A percentile compares a stretch with the other conserved stretches of the same genome.
Conservation (phyloP, 2,329 filamentous ascomycete genomes). For the Pestalotiopsis sp. region DNA sequence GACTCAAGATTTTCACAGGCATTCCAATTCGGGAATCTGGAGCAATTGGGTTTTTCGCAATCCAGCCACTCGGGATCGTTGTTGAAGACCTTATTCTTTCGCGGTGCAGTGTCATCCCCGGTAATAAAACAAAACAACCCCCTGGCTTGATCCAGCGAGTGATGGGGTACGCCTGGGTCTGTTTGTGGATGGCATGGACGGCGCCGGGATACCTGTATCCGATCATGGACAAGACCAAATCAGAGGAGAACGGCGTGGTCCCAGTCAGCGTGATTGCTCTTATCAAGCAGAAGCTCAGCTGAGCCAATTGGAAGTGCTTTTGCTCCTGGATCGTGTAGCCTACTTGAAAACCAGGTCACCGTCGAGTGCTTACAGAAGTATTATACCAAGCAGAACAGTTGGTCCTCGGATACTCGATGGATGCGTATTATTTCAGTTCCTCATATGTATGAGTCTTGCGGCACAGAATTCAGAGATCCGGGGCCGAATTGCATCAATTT, state of each 20-base stretch:
- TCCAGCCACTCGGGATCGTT: conserved; percentile 15
- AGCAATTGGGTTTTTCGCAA: conserved; percentile 14
- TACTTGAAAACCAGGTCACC: too few relatives aligned
- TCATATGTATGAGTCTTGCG: too few relatives aligned
- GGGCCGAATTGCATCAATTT: too few relatives aligned
- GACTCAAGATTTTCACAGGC: neutral
- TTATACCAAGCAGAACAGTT: too few relatives aligned
- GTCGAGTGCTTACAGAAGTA: too few relatives aligned
- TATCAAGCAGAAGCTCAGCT: neutral
- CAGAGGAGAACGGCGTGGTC: conserved; percentile 11
- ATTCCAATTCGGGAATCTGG: conserved; percentile 4
- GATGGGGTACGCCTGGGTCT: conserved; percentile 16
- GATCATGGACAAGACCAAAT: conserved; percentile 14
- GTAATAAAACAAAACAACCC: neutral
- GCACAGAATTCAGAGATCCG: too few relatives aligned
- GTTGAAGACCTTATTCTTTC: conserved; percentile 13
- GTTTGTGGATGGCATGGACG: conserved; percentile 19
- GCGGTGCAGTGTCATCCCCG: neutral
- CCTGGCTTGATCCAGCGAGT: neutral
- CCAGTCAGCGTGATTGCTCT: conserved; percentile 13
- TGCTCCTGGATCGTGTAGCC: too few relatives aligned
- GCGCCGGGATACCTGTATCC: conserved; percentile 19
- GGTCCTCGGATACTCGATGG: too few relatives aligned
- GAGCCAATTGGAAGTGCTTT: neutral
- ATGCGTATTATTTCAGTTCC: too few relatives aligned